Percentiles rank a stretch among this genome's conserved stretches.
These are phyloP conservation scores for Mucor plumbeus DNA, from an alignment of 371 early-diverging fungal genomes.

Conservation along the genomic window DNA sequence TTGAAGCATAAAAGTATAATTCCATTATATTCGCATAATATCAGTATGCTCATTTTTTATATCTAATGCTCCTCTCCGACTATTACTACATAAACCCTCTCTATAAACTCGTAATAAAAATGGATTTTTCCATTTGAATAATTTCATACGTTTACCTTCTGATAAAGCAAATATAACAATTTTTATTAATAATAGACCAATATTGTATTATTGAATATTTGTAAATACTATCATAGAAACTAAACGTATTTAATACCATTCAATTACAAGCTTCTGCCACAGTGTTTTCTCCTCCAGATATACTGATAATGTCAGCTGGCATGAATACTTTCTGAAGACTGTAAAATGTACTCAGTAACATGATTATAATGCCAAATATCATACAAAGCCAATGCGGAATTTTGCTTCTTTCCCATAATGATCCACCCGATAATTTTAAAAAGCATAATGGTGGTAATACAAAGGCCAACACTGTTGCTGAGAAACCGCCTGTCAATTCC, in stretches of 20 bases:
- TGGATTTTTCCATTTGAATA: no score
- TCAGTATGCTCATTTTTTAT: no score
- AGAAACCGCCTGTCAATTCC: constrained; percentile 80
- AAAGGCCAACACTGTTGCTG: constrained; percentile 81
- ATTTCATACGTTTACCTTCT: no score
- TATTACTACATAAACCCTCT: no score
- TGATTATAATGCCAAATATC: constrained; percentile 67
- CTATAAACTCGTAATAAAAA: no score
- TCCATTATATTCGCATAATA: no score
- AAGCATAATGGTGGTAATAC: constrained; percentile 77
- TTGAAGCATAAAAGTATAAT: no score
- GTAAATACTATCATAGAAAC: no score
- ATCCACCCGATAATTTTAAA: constrained; percentile 64
- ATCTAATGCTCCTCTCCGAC: no score
- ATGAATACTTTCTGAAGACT: constrained; percentile 39
- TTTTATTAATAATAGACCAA: no score
- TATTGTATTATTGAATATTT: no score
- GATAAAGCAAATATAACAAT: no score
- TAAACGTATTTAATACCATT: neutral
- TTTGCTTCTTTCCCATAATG: constrained; percentile 55
- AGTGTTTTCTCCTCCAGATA: neutral
- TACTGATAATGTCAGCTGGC: neutral
- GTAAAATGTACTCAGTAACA: constrained; percentile 70
- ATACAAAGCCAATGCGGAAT: constrained; percentile 67
- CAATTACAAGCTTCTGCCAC: constrained; percentile 11